Evolutionary conservation across 345 rosid genomes (phyloP), one percentile per base, ranked within the genome.

Genomic region (Eucalyptus sp.): DNA sequence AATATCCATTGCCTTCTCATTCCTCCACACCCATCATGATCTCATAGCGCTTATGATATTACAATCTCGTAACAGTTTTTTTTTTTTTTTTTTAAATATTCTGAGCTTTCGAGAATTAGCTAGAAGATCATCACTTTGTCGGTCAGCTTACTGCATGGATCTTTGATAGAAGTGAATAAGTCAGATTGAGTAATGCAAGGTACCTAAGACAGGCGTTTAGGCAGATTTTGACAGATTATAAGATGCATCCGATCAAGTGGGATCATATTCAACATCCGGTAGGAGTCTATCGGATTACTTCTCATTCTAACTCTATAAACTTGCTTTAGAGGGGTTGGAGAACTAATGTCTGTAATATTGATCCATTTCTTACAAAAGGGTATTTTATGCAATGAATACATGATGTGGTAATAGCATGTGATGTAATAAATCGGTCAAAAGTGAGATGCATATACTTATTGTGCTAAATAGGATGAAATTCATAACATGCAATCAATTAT

Each of bases 401-500:
- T 3, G 29, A 41, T 4, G 20, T 20, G 48, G 22, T 12, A 37
- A 76, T 76, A 37, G 14, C 27, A 76, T 0, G 8, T 2, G 11
- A 4, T 64, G 48, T 20, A 3, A 22, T 25, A 20, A 3, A 76
- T 12, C 2, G 3, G 3, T 37, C 48, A 76, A 76, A 76, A 76
- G 83, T 76, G 8, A 18, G 27, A 22, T 41, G 83, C 48, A 76
- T 41, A 20, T 43, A 20, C 5, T 43, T 43, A 22, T 76, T 10
- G 13, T 71, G 83, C 15, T 24, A 37, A 18, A 8, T 71, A 76
- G 8, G 8, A 76, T 3, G 5, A 11, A 5, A 37, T 76, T 76
- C 15, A 22, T 64, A 14, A 7, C 8, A 64, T 7, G 5, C 5
- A 0, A 15, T 0, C 0, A n/a, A 64, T 16, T 7, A n/a, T 64